A percentile compares a stretch with the other conserved stretches of the same genome.
Conservation (phyloP, 139 green algal genomes). For the Tetradesmus obliquus region DNA sequence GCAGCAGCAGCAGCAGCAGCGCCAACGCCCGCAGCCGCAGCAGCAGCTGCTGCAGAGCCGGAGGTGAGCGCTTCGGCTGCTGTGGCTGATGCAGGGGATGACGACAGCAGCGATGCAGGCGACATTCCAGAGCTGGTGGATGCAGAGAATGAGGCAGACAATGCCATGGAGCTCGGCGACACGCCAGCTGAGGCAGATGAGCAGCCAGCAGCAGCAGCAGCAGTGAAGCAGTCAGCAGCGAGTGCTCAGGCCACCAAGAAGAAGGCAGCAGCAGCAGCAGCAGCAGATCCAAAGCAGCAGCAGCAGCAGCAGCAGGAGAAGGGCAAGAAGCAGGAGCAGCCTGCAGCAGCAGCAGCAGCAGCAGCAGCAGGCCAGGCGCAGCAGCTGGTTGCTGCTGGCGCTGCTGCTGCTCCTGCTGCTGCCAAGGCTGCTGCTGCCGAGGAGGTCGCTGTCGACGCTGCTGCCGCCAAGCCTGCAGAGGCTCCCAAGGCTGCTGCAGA, state of each 20-base stretch:
- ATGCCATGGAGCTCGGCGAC: neutral
- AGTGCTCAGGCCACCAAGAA: neutral
- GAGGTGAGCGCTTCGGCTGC: neutral
- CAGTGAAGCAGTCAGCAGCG: neutral
- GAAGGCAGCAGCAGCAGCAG: neutral
- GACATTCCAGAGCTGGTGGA: neutral
- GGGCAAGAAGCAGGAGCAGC: neutral
- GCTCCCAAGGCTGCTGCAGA: neutral
- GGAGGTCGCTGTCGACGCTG: neutral
- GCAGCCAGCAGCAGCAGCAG: neutral
- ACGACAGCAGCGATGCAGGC: neutral
- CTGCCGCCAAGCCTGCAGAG: neutral
- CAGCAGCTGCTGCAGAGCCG: neutral
- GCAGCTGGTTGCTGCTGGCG: neutral
- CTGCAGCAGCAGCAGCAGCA: neutral
- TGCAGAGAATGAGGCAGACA: neutral
- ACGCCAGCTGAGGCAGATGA: neutral
- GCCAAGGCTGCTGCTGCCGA: constrained; percentile 17
- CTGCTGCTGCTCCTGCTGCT: neutral
- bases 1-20: neutral
- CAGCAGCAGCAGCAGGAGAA: constrained; percentile 8
- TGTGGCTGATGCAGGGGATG: neutral
- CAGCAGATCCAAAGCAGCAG: constrained; percentile 15
- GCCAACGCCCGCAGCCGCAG: neutral
- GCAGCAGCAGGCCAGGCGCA: neutral